phyloP scores from a whole-genome alignment of 495 filamentous ascomycete genomes.

The Trichoderma gamsii region DNA sequence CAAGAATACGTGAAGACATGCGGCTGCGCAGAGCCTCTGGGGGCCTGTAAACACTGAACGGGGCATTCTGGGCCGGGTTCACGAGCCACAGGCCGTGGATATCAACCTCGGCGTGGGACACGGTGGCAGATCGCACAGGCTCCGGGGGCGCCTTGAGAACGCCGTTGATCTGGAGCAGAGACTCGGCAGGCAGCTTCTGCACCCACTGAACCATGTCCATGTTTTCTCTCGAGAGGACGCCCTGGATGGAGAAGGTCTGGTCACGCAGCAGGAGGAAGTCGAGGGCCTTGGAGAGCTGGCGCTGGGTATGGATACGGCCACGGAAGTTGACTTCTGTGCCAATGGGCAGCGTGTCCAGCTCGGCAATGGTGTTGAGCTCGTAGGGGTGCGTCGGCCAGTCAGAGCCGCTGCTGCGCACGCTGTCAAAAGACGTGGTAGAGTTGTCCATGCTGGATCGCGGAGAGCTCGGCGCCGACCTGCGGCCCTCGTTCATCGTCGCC shows the following conservation, averaged over 20 bases:
- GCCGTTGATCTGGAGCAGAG: conserved; percentile 72
- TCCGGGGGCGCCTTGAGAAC: conserved; percentile 67
- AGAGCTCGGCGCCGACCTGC: conserved; percentile 22
- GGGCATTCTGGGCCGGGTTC: conserved; percentile 10
- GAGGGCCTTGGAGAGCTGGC: conserved; percentile 78
- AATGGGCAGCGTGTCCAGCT: conserved; percentile 29
- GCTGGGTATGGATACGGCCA: conserved; percentile 77
- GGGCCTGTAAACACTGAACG: conserved; percentile 22
- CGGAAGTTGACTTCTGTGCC: conserved; percentile 70
- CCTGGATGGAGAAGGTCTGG: conserved; percentile 76
- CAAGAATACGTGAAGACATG: conserved; percentile 64
- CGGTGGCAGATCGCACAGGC: conserved; percentile 39
- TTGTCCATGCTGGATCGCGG: conserved; percentile 4
- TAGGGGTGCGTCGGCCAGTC: conserved; percentile 8
- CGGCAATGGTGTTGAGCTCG: conserved; percentile 20
- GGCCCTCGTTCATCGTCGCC: conserved; percentile 24
- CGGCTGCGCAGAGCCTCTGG: conserved; percentile 30
- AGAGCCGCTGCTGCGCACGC: conserved; percentile 23
- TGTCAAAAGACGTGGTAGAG: conserved; percentile 9
- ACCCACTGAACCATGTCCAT: conserved; percentile 71
- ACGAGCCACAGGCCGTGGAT: conserved; percentile 43
- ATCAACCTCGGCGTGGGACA: conserved; percentile 40
- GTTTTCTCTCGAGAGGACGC: conserved; percentile 55
- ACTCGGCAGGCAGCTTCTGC: conserved; percentile 70
- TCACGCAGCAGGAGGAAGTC: conserved; percentile 84